A percentile compares a stretch with the other conserved stretches of the same genome.
These are phyloP conservation scores for Aspergillus jensenii DNA, from an alignment of 2,329 filamentous ascomycete genomes.

Conservation along the genomic window DNA sequence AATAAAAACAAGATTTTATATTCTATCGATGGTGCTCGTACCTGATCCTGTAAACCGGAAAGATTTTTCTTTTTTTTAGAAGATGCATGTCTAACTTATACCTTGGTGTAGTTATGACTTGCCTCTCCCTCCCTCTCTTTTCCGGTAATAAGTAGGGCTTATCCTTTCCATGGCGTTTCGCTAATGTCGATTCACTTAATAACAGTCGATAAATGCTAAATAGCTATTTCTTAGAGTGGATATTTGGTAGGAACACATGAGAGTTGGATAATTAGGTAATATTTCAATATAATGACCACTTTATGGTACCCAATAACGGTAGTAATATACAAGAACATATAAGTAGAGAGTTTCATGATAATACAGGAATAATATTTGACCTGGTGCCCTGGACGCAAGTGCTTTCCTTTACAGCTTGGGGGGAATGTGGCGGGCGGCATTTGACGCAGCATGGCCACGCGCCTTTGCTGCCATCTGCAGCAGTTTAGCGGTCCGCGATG, in stretches of 20 bases:
- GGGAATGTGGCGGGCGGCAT: constrained; percentile 23
- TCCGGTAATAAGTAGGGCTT: no score
- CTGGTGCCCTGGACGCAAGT: no score
- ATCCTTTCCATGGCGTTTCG: no score
- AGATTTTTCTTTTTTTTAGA: background rate
- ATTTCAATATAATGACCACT: background rate
- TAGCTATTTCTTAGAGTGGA: no score
- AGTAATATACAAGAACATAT: constrained; percentile 5
- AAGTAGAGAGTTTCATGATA: constrained; percentile 23
- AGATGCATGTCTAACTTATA: no score
- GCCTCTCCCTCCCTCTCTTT: background rate
- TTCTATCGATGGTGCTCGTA: background rate
- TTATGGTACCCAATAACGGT: background rate
- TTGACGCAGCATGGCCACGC: constrained; percentile 27
- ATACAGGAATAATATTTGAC: constrained; percentile 17
- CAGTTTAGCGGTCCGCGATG: constrained; percentile 62
- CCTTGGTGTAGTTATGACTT: no score
- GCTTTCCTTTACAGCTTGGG: constrained; percentile 17
- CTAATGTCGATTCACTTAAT: no score
- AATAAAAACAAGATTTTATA: background rate
- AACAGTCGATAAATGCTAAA: no score
- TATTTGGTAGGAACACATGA: background rate
- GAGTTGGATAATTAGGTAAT: background rate
- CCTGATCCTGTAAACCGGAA: background rate
- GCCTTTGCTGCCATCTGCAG: constrained; percentile 50